Evolutionary conservation across 805 yeast genomes (phyloP), one percentile per base, ranked within the genome.

Genomic region (Clavispora phyllophila): DNA sequence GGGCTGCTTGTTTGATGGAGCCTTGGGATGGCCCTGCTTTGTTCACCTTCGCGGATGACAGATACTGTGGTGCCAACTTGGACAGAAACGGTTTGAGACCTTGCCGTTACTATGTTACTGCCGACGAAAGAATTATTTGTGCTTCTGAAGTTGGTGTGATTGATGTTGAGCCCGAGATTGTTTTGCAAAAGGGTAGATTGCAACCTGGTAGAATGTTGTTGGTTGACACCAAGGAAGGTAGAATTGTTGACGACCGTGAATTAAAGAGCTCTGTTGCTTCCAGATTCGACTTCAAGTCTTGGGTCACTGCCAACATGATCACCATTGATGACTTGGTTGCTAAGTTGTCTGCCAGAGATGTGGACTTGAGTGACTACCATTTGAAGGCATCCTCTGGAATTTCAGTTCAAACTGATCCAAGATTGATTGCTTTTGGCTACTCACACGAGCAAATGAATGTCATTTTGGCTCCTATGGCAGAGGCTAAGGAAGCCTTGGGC

Each of bases 21-120:
- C 98, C 98, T 8, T 91, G 99, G 99, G 99, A 91, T 69, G 99
- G 99, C 51, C 99, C 99, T 15, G 98, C 98, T 27, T 72, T 93
- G 53, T 87, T 91, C 72, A 89, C 96, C 24, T 93, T 91, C 65
- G 91, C 97, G 28, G 98, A 91, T 66, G 97, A 96, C 54, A 79
- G 98, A 56, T 91, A 87, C 76, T 88, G 96, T 70, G 99, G 99
- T 73, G 99, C 99, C 39, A 90, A 90, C 65, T 77, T 93, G 53
- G 99, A 91, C 70, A 81, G 99, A 70, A 91, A 93, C 62, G 99
- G 99, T 50, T 77, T 91, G 60, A 84, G 99, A 71, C 99, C 99
- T 28, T 93, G 99, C 73, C 87, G 99, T 62, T 91, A 87, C 74
- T 93, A 93, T 66, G 82, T 93, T 54, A 90, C 97, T 37, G 84